Evolutionary conservation across 768 basidiomycete genomes (phyloP).

Genomic region (Tremella mesenterica): DNA sequence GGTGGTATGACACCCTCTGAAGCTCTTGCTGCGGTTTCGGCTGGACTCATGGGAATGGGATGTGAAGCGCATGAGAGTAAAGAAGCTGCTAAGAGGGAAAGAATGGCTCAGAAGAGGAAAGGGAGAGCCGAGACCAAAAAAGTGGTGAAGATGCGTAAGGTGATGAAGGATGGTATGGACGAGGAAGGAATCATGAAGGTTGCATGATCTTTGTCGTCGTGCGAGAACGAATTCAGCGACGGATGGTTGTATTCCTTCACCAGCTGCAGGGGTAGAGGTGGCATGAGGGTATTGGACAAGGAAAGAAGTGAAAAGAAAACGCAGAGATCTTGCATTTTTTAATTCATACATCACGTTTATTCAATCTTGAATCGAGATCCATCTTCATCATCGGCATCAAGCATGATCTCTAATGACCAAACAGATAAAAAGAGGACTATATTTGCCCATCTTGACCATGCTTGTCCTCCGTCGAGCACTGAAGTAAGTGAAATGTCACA

Average conservation of each 20-base stretch:
- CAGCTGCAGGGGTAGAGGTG: too few species aligned
- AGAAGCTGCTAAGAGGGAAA: conserved; percentile 32
- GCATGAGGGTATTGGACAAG: too few species aligned
- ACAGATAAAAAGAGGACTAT: conserved; percentile 37
- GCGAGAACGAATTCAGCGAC: too few species aligned
- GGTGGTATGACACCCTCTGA: conserved; percentile 19
- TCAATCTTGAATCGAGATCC: conserved; percentile 42
- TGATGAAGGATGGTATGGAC: conserved; percentile 4
- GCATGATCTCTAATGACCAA: conserved; percentile 41
- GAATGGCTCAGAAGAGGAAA: conserved; percentile 31
- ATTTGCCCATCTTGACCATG: conserved; percentile 44
- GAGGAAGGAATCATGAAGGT: not conserved
- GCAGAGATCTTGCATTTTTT: too few species aligned
- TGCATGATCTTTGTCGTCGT: too few species aligned
- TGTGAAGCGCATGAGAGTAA: conserved; percentile 45
- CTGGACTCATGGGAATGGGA: conserved; percentile 33
- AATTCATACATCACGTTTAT: conserved; percentile 2
- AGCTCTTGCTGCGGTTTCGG: conserved; percentile 22
- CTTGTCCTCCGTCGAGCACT: conserved; percentile 44
- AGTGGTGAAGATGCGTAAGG: conserved; percentile 8
- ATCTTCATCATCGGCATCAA: conserved; percentile 42
- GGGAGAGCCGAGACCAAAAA: conserved; percentile 17
- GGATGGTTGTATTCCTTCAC: too few species aligned
- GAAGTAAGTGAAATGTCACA: conserved; percentile 1
- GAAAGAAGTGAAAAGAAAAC: too few species aligned